Percentiles rank a stretch among this genome's conserved stretches.
phyloP scores from a whole-genome alignment of 2,329 filamentous ascomycete species.

The Phyllosticta citriasiana region DNA sequence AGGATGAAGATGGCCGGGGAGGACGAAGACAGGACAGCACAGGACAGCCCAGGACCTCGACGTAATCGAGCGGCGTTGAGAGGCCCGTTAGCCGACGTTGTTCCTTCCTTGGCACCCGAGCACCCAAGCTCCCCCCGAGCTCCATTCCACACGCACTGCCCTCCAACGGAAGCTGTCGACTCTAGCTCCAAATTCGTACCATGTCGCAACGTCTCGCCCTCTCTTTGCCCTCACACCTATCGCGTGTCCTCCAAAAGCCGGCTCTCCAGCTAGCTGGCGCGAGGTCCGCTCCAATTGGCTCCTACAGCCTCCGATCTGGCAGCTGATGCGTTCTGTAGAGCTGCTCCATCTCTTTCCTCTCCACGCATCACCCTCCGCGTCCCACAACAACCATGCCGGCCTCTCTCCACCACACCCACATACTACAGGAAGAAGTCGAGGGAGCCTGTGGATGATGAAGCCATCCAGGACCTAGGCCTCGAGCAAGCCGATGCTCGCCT shows the following conservation, averaged over 20 bases:
- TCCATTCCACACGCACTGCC: not conserved
- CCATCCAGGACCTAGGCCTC: not conserved
- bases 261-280: slow-evolving; percentile 1
- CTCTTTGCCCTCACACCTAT: not conserved
- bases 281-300: not conserved
- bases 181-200: not conserved
- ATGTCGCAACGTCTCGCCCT: not conserved
- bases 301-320: not conserved
- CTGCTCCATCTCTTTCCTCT: not conserved
- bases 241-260: not conserved
- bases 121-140: not conserved
- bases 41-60: not conserved
- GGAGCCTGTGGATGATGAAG: not conserved
- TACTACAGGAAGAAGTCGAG: slow-evolving; percentile 40
- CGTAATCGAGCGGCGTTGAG: not conserved
- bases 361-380: not conserved
- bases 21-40: too few species aligned
- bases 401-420: slow-evolving; percentile 34
- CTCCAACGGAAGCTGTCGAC: too few species aligned
- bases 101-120: not conserved
- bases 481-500: slow-evolving; percentile 19
- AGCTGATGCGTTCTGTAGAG: not conserved
- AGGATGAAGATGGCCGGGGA: not conserved
- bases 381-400: not conserved
- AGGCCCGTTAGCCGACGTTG: not conserved